Evolutionary conservation across 345 rosid species (phyloP), one percentile per base, ranked within the genome.

Genomic region (Salix dunnii): DNA sequence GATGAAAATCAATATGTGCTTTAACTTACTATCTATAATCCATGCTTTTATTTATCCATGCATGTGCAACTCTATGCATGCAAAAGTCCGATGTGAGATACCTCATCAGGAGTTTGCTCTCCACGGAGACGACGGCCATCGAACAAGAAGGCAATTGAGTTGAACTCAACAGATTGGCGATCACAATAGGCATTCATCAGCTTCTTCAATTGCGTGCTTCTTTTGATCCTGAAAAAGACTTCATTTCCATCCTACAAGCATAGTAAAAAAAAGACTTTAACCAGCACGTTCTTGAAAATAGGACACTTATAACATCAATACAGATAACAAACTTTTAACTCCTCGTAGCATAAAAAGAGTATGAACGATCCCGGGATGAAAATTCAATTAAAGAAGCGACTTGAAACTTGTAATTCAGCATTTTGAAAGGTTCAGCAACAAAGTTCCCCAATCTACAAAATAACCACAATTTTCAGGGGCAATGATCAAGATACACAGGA

Each of bases 181-280:
- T 94, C 97, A 79, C 98, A 92, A 62, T 94, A 94, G 11, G 97
- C 97, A 85, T 86, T 88, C 98, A 94, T 92, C 43, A 94, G 88
- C 87, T 92, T 92, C 89, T 92, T 90, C 67, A 94, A 79, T 72
- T 92, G 98, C 27, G 98, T 94, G 85, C 86, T 87, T 84, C 94
- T 90, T 81, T 89, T 92, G 83, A 94, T 91, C 88, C 92, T 92
- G 74, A 91, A 94, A 84, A 91, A 91, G 0, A 94, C 96, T 68
- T 91, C 98, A 61, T 85, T 92, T 8, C 97, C 98, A 81, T 92
- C 97, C 97, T 94, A 77, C 20, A 85, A 72, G 21, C 30, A 40
- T 23, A 63, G 31, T 10, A 17, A 23, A 73, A 40, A 40, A 17
- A 25, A 10, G 23, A 17, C 35, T 43, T 11, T 62, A 40, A 7